Conservation (phyloP, 345 rosid genomes). For the Gossypium herbaceum region DNA sequence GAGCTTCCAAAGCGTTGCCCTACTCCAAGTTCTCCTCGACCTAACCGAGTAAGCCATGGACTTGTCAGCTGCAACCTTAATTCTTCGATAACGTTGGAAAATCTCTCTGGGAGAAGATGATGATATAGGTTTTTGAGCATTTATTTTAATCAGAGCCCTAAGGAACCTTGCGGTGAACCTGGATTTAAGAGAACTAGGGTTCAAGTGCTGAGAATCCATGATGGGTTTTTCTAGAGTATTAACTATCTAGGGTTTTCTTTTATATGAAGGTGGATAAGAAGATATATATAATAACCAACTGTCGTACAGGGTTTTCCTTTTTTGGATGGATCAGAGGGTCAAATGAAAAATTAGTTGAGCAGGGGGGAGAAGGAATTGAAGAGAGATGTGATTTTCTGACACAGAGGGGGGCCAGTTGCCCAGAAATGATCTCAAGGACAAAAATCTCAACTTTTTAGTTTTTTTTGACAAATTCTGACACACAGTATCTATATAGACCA, state of each 20-base stretch:
- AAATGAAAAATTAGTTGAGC: background rate
- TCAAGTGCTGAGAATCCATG: constrained; percentile 25
- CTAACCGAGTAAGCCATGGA: constrained; percentile 53
- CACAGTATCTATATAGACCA: constrained; percentile 23
- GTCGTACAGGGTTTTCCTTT: constrained; percentile 7
- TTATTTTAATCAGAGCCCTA: constrained; percentile 35
- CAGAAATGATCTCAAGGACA: constrained; percentile 23
- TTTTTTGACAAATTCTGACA: constrained; percentile 25
- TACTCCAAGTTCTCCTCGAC: constrained; percentile 47
- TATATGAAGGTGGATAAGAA: background rate
- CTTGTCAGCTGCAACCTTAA: constrained; percentile 47
- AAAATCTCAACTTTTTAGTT: constrained; percentile 19
- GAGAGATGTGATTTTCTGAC: constrained; percentile 33
- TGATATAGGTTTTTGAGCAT: background rate
- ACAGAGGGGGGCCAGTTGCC: constrained; percentile 26
- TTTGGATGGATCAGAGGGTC: constrained; percentile 20
- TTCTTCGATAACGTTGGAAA: constrained; percentile 25
- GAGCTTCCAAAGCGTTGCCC: constrained; percentile 37
- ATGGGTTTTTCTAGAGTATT: background rate
- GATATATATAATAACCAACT: background rate
- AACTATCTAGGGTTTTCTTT: constrained; percentile 23
- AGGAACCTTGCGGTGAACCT: constrained; percentile 43
- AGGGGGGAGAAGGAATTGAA: background rate
- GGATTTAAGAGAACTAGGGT: constrained; percentile 31
- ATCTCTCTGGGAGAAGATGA: constrained; percentile 15